Evolutionary conservation across 2,329 filamentous ascomycete genomes (phyloP).

Genomic region (Paraphoma sp.): DNA sequence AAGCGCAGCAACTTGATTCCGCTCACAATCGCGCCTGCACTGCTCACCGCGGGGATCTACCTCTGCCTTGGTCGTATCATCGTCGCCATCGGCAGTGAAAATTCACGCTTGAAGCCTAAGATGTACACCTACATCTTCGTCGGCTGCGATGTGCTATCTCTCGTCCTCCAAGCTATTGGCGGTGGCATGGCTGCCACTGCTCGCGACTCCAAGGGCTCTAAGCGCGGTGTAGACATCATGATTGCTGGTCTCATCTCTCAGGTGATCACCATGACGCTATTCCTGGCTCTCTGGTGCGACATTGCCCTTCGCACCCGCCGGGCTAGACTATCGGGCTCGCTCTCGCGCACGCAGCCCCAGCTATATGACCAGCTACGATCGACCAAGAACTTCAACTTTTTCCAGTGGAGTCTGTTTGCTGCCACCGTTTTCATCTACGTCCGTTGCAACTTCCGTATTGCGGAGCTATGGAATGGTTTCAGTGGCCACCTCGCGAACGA

Average conservation of each 20-base stretch:
- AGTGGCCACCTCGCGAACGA: constrained; percentile 53
- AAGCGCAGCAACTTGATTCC: constrained; percentile 58
- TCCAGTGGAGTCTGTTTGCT: constrained; percentile 41
- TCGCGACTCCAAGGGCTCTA: constrained; percentile 44
- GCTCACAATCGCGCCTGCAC: constrained; percentile 63
- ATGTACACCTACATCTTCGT: constrained; percentile 65
- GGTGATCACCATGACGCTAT: constrained; percentile 59
- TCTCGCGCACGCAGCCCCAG: constrained; percentile 25
- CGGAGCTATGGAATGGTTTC: constrained; percentile 56
- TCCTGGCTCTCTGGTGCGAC: constrained; percentile 50
- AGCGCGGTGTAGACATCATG: constrained; percentile 60
- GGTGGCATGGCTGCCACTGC: constrained; percentile 63
- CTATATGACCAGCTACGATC: constrained; percentile 27
- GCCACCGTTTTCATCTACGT: constrained; percentile 55
- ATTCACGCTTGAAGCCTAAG: constrained; percentile 32
- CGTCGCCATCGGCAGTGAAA: constrained; percentile 53
- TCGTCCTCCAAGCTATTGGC: constrained; percentile 63
- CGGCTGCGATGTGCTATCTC: constrained; percentile 61
- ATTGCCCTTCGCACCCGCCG: constrained; percentile 34
- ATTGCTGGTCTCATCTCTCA: constrained; percentile 63
- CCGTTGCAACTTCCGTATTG: constrained; percentile 56
- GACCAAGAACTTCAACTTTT: constrained; percentile 18
- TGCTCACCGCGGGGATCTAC: constrained; percentile 62
- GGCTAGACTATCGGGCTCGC: constrained; percentile 19
- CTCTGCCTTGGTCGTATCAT: constrained; percentile 63